Evolutionary conservation across 2,329 filamentous ascomycete species (phyloP).

Genomic region (Fusarium aywerte): DNA sequence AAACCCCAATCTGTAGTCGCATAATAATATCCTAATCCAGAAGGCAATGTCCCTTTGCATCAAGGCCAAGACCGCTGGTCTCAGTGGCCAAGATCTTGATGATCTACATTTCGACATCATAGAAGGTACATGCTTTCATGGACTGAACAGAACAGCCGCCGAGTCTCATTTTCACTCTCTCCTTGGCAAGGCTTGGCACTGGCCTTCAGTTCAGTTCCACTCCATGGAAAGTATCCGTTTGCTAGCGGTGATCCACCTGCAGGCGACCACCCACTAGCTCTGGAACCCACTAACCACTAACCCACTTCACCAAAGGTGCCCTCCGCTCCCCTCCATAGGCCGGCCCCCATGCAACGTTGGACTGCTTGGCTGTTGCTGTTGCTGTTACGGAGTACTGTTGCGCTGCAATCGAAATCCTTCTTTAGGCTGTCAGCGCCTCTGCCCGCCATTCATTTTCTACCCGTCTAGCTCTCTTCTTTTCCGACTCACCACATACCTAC

Average conservation of each 20-base stretch:
- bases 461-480: slow-evolving; percentile 18
- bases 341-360: slow-evolving; percentile 45
- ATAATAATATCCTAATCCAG: slow-evolving; percentile 2
- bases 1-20: background rate
- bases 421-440: slow-evolving; percentile 40
- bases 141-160: slow-evolving; percentile 16
- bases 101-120: slow-evolving; percentile 39
- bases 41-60: slow-evolving; percentile 17
- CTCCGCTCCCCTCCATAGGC: slow-evolving; percentile 25
- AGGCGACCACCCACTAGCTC: slow-evolving; percentile 43
- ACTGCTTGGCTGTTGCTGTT: slow-evolving; percentile 33
- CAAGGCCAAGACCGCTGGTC: slow-evolving; percentile 24
- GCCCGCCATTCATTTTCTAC: slow-evolving; percentile 38
- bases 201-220: background rate
- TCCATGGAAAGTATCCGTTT: slow-evolving; percentile 34
- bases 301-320: slow-evolving; percentile 29
- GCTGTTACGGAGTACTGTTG: background rate
- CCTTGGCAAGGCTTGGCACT: background rate
- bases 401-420: slow-evolving; percentile 38
- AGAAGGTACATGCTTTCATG: slow-evolving; percentile 17
- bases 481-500: slow-evolving; percentile 11
- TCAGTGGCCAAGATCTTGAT: slow-evolving; percentile 30
- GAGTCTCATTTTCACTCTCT: slow-evolving; percentile 4
- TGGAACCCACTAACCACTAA: slow-evolving; percentile 38
- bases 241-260: slow-evolving; percentile 46